A percentile compares a stretch with the other conserved stretches of the same genome.
Evolutionary conservation across 2,329 filamentous ascomycete genomes (phyloP).

Genomic region (Calonectria pseudoturangicola): DNA sequence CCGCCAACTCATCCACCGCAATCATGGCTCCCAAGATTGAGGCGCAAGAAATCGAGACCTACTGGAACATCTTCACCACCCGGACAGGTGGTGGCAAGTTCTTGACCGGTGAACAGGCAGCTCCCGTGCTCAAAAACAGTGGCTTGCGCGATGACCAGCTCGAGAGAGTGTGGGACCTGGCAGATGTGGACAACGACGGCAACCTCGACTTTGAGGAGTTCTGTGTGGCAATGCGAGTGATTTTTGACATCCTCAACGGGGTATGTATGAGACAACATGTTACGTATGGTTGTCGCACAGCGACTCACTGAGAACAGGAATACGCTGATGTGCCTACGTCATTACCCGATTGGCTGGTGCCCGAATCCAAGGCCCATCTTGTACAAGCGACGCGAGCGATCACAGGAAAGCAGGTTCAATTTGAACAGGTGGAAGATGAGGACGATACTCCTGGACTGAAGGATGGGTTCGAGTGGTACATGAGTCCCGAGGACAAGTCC

Average conservation of each 20-base stretch:
- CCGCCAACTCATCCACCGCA: slow-evolving; percentile 43
- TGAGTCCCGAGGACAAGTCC: slow-evolving; percentile 90
- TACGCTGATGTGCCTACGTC: slow-evolving; percentile 89
- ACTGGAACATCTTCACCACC: slow-evolving; percentile 79
- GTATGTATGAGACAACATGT: slow-evolving; percentile 66
- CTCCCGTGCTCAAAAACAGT: slow-evolving; percentile 78
- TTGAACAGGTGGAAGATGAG: slow-evolving; percentile 90
- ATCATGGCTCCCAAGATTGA: slow-evolving; percentile 78
- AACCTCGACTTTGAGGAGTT: slow-evolving; percentile 99
- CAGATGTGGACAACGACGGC: slow-evolving; percentile 97
- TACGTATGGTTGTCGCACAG: slow-evolving; percentile 29
- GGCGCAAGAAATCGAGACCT: slow-evolving; percentile 77
- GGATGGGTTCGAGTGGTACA: slow-evolving; percentile 99
- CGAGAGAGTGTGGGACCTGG: slow-evolving; percentile 97
- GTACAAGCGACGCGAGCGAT: slow-evolving; percentile 89
- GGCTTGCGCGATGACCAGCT: slow-evolving; percentile 83
- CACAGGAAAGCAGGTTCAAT: slow-evolving; percentile 85
- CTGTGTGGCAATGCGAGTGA: slow-evolving; percentile 98
- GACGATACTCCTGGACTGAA: slow-evolving; percentile 89
- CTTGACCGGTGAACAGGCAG: slow-evolving; percentile 77
- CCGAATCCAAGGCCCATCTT: slow-evolving; percentile 94
- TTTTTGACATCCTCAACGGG: slow-evolving; percentile 97
- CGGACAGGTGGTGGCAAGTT: slow-evolving; percentile 76
- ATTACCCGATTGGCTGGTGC: slow-evolving; percentile 96
- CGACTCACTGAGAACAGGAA: slow-evolving; percentile 74